Evolutionary conservation across 768 basidiomycete species (phyloP), one percentile per base, ranked within the genome.

Genomic region (Cubamyces lactineus): DNA sequence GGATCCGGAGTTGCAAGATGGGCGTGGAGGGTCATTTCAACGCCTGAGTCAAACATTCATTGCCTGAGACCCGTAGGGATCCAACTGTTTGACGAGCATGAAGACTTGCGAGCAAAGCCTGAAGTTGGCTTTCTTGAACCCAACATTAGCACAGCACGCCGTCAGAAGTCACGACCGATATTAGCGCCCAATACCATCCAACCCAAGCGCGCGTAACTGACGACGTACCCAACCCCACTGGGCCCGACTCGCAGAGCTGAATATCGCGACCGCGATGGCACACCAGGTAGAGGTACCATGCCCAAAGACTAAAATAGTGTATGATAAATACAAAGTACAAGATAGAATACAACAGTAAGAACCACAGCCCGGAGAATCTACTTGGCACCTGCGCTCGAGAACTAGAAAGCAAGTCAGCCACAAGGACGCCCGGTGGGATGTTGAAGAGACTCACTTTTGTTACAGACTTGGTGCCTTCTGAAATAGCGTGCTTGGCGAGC

Each of bases 401-500:
- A 91, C 80, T 91, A 71, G 5, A 43, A 69, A 57, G 12, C 39
- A 59, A 15, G 42, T 23, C 5, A 24, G 49, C 42, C 28, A 16
- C 46, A 7, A 6, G n/a, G n/a, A n/a, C 30, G 24, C 41, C 34
- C 16, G 17, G n/a, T 26, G 21, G 26, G 1, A 15, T 23, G 30
- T 5, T 24, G 45, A 24, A 9, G 23, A 2, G 3, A 74, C 84
- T 16, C 53, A 86, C 87, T 74, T 87, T 96, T 73, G 92, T 95
- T 67, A 94, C 93, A 51, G 89, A 90, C 78, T 94, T 94, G 64
- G 92, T 96, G 54, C 95, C 95, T 79, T 96, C 94, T 54, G 92
- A 96, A 74, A 94, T 92, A 66, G 89, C 91, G 76, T 93, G 92
- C 82, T 96, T 96, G 71, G 93, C 90, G 56, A 96, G 87, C 78